Evolutionary conservation across 371 early-diverging fungal species (phyloP).

Genomic region (Batkoa obscura): DNA sequence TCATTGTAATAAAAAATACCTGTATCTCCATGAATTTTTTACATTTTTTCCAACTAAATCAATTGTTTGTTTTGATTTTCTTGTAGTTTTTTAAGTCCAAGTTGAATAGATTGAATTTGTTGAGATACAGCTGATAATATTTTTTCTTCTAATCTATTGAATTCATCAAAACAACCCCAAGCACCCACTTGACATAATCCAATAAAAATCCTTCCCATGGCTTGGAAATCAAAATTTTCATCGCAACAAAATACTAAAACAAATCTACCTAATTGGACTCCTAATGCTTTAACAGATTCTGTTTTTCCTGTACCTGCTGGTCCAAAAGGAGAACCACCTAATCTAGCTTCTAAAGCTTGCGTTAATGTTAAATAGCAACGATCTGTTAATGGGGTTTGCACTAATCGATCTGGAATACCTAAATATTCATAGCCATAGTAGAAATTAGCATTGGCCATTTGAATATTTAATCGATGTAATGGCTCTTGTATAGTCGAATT

Average conservation of each 20-base stretch:
- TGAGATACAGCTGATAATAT: conserved; percentile 97
- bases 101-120: conserved; percentile 94
- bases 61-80: conserved; percentile 48
- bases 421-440: conserved; percentile 94
- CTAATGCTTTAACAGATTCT: conserved; percentile 95
- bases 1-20: conserved; percentile 98
- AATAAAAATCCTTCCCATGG: conserved; percentile 98
- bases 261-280: conserved; percentile 86
- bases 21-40: conserved; percentile 67
- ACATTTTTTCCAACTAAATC: conserved; percentile 83
- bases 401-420: conserved; percentile 88
- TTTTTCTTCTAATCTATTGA: conserved; percentile 94
- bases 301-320: conserved; percentile 94
- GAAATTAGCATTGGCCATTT: conserved; percentile 89
- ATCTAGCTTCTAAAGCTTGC: conserved; percentile 77
- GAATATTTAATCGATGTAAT: conserved; percentile 50
- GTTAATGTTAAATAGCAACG: conserved; percentile 93
- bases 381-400: conserved; percentile 96
- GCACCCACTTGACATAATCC: conserved; percentile 96
- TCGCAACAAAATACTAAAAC: conserved; percentile 99
- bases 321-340: conserved; percentile 96
- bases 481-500: conserved; percentile 37
- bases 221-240: conserved; percentile 97
- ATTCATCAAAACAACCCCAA: conserved; percentile 99
- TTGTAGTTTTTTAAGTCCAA: conserved; percentile 61